Base-by-base conservation (phyloP, 225 moss, liverwort and hornwort species). In the Marchantia paleacea region DNA sequence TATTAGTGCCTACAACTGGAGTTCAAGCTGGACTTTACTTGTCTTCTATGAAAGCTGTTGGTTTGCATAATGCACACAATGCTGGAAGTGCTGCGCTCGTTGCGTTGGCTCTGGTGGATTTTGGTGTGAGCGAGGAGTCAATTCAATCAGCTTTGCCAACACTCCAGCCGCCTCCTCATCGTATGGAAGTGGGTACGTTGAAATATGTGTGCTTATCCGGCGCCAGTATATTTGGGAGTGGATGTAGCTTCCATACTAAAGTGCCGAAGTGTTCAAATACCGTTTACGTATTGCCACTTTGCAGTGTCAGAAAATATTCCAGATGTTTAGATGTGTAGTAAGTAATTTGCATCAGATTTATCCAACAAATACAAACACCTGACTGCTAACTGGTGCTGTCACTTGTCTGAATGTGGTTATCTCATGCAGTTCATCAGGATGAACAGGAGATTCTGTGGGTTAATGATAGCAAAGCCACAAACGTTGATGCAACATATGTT, bases 381-480 rank as follows among this genome's bases (percentile, higher is more conserved):
- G 0, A 7, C 24, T 62, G n/a, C n/a, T 6, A 62, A 24, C n/a
- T 75, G 7, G 8, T 54, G 11, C 15, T 67, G 4, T 29, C 10
- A 14, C 67, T 16, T 69, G 0, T 69, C 4, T 16, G 3, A 28
- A 14, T 18, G 28, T 8, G 0, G 28, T 29, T 29, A 24, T 54
- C 28, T 28, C 25, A 57, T 58, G 75, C 88, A 97, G 93, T 97
- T 55, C 91, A 78, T 88, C 82, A 85, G 89, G 99, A 99, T 52
- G 77, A 90, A 47, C 87, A 82, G 80, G 89, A 88, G 54, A 84
- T 95, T 73, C 58, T 94, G 72, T 99, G 95, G 99, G 85, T 99
- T 72, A 99, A 99, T 79, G 99, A 99, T 63, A 99, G 99, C 83
- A 95, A 99, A 81, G 95, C 99, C 79, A 99, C 99, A 49, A 99